Evolutionary conservation across 768 basidiomycete genomes (phyloP), one percentile per base, ranked within the genome.

Genomic region (Kwoniella dendrophila): DNA sequence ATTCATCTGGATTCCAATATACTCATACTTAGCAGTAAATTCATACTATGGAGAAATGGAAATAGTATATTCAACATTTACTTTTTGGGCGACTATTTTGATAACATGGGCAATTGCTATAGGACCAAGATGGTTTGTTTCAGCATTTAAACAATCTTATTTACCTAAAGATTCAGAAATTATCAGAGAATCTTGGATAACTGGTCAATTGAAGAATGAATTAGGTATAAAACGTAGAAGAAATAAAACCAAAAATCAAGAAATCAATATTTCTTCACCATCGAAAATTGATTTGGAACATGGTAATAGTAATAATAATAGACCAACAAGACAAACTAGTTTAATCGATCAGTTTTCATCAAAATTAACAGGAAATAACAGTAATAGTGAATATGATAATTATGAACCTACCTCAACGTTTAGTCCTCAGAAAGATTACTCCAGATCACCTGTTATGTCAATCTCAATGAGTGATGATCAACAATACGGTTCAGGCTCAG

Each of bases 1-100:
- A 87, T 76, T 90, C 68, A 65, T 88, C n/a, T 96, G 92, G 92
- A 87, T 94, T 58, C 85, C 87, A 4, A 82, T 92, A 45, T 97
- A 92, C 78, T 95, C 92, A 2, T 87, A 86, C 79, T 86, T 96
- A 76, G 80, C 83, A 2, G 87, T 86, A 63, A 81, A 80, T 58
- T 86, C 89, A 66, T 95, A 92, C 76, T 82, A 85, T 62, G 80
- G 90, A 59, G 88, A 91, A 71, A 86, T 88, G 27, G 76, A 81
- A 36, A 82, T 92, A 48, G 82, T 96, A 18, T 95, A 88, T 77
- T 85, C 87, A 11, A 87, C 86, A 5, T 78, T 92, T 64, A 85
- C 84, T 18, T 97, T 96, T 79, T 96, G 93, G 92, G 82, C 86
- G 1, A 86, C 87, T 0, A 84, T 94, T 36, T 41, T 90, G 32